Evolutionary conservation across 352 stramenopile species (phyloP), one percentile per base, ranked within the genome.

Genomic region (Phytophthora brassicae): DNA sequence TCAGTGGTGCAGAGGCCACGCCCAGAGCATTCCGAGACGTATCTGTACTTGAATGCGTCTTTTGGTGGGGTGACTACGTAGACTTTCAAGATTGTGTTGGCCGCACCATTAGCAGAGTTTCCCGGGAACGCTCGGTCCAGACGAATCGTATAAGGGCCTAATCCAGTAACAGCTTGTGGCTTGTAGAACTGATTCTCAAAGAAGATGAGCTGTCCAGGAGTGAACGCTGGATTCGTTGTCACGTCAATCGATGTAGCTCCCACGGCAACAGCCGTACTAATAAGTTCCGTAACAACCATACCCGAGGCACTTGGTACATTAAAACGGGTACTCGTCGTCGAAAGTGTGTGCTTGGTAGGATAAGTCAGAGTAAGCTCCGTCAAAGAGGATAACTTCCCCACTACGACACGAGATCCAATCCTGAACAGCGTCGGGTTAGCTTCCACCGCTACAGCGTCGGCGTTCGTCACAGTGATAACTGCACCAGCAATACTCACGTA

Each of bases 1-100:
- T 86, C 75, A 20, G 56, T 75, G 4, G 44, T 42, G 57, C 89
- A 97, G 20, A 95, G 61, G 2, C 86, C 88, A 38, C 89, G 81
- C 0, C 86, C 83, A 0, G 81, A 82, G 70, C 89, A 97, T 43
- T 70, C 60, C 11, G 79, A 88, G 1, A 92, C 82, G 65, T 92
- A 93, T 23, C 77, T 79, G 66, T 86, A 93, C 35, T 78, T 56
- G 52, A 70, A 70, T 6, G 64, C 72, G 0, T 55, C 50, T 13
- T 65, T 60, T 0, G 79, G 70, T 13, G 64, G 26, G 11, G 45
- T 68, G 6, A 90, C 53, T 16, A 70, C 70, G 65, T 80, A 43
- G 38, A 64, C 19, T 0, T 19, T 39, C 1, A 47, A 23, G 2
- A 61, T 9, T 0, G 56, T 61, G 8, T 36, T 66, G 0, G 39